Evolutionary conservation across 139 green algal species (phyloP), one percentile per base, ranked within the genome.

Genomic region (Marvania coccoides): DNA sequence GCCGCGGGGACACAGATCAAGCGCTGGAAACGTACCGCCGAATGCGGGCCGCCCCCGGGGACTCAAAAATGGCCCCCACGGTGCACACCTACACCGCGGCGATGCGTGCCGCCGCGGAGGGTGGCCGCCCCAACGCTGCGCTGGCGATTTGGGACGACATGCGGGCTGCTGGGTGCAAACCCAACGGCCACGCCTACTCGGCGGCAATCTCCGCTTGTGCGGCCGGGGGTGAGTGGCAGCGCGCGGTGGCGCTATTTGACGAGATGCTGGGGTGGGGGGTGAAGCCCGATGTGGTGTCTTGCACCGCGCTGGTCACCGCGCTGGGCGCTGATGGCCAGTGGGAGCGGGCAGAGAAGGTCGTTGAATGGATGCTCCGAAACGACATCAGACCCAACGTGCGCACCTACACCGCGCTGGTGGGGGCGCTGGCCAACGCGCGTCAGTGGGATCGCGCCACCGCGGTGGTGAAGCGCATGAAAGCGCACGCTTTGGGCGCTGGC

Each of bases 61-160:
- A 63, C 65, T 78, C 47, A 48, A 67, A 67, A 33, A 75, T 93
- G 74, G 76, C 74, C 6, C 88, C 86, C 38, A 53, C 36, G 2
- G 86, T 95, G 39, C 88, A 95, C 53, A 81, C 82, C 26, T 95
- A 89, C 81, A 95, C 88, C 14, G 86, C 86, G 2, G 86, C 89
- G 24, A 95, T 95, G 86, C 73, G 86, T 2, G 88, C 88, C 6
- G 89, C 88, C 6, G 83, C 84, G 0, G 86, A 94, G 70, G 86
- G 88, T 9, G 82, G 83, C 12, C 45, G 63, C 29, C 88, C 81
- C 81, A 54, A 73, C 47, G 69, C 64, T 0, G 84, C 84, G 2
- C 76, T 95, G 40, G 76, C 78, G 8, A 87, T 94, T 34, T 95
- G 89, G 88, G 61, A 74, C 15, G 89, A 95, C 75, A 89, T 95